Evolutionary conservation across 2,329 filamentous ascomycete species (phyloP).

Genomic region (Pseudogymnoascus sp.): DNA sequence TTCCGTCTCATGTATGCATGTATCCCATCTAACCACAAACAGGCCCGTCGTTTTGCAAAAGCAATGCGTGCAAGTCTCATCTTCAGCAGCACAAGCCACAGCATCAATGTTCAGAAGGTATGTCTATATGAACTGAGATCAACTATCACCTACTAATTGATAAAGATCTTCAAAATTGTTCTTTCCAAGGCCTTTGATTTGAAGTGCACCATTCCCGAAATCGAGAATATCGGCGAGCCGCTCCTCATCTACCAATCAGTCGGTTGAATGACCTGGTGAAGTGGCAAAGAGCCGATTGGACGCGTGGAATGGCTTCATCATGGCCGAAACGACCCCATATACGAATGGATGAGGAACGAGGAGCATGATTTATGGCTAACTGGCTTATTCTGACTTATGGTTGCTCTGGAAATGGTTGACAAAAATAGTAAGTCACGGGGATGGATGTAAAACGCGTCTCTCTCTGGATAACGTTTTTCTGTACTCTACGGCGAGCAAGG

Average conservation of each 20-base stretch:
- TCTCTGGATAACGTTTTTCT: slow-evolving; percentile 6
- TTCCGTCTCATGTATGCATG: background rate
- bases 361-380: slow-evolving; percentile 5
- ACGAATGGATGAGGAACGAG: slow-evolving; percentile 5
- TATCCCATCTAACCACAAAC: background rate
- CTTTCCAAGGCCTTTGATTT: slow-evolving; percentile 97
- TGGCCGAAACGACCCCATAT: slow-evolving; percentile 2
- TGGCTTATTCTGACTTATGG: background rate
- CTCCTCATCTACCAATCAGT: slow-evolving; percentile 77
- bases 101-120: slow-evolving; percentile 99
- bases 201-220: slow-evolving; percentile 98
- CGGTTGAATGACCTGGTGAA: background rate
- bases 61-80: slow-evolving; percentile 97
- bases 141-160: background rate
- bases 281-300: background rate
- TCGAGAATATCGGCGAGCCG: slow-evolving; percentile 95
- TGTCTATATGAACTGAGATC: slow-evolving; percentile 12
- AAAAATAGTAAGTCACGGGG: slow-evolving; percentile 4
- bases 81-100: slow-evolving; percentile 97
- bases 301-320: background rate
- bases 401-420: slow-evolving; percentile 7
- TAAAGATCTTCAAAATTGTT: slow-evolving; percentile 98
- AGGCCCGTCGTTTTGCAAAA: slow-evolving; percentile 94
- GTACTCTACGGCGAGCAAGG: slow-evolving; percentile 1
- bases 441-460: slow-evolving; percentile 5